Evolutionary conservation across 441 rosid species (phyloP).

Genomic region (Rhodomyrtus psidioides): DNA sequence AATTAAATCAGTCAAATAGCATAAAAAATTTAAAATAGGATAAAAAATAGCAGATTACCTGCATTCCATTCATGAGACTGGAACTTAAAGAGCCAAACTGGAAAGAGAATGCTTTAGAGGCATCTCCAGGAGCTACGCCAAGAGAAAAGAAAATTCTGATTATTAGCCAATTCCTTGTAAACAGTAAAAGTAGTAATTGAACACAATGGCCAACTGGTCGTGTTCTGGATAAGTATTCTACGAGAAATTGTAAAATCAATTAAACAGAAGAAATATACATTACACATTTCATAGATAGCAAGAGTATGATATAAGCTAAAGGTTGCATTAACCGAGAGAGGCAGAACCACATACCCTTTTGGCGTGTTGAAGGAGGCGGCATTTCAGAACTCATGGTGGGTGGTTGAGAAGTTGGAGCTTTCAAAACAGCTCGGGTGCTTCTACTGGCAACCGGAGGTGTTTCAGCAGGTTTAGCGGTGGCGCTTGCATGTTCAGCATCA

Average conservation of each 20-base stretch:
- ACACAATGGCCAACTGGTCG: neutral
- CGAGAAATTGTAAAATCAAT: neutral
- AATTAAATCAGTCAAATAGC: neutral
- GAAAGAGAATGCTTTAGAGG: slow-evolving; percentile 56
- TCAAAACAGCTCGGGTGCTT: slow-evolving; percentile 52
- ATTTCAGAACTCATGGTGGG: slow-evolving; percentile 46
- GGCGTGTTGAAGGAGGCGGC: slow-evolving; percentile 25
- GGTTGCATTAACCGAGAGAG: neutral
- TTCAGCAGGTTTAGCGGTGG: slow-evolving; percentile 34
- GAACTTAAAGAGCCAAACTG: slow-evolving; percentile 92
- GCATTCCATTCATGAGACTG: slow-evolving; percentile 59
- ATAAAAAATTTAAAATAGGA: no score
- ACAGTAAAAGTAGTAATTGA: neutral
- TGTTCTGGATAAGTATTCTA: neutral
- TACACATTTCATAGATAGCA: neutral
- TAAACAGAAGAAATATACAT: neutral
- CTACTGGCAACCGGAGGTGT: slow-evolving; percentile 23
- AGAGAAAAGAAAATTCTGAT: neutral
- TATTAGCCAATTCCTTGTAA: neutral
- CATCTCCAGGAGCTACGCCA: slow-evolving; percentile 43
- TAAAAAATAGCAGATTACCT: neutral
- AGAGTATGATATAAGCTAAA: neutral
- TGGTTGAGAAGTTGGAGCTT: slow-evolving; percentile 75
- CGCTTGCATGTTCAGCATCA: slow-evolving; percentile 30
- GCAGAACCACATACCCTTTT: slow-evolving; percentile 38